Percentiles rank a stretch among this genome's conserved stretches.
phyloP scores from a whole-genome alignment of 352 stramenopile species.

The Phytophthora quininea region DNA sequence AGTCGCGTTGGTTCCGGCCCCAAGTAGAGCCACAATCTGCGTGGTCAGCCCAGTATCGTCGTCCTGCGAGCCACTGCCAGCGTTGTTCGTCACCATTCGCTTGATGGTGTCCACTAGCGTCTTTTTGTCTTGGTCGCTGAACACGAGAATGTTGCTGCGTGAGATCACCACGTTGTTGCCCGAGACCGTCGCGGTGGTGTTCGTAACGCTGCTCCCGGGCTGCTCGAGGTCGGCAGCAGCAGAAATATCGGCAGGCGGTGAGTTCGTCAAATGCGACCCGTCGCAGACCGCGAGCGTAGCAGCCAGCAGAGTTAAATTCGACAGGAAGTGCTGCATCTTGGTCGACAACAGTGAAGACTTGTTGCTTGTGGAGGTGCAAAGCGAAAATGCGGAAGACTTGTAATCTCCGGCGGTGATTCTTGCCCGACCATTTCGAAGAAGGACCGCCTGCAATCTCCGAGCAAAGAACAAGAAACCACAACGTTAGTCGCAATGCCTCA shows the following conservation, averaged over 20 bases:
- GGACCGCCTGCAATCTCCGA: not conserved
- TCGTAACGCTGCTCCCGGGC: not conserved
- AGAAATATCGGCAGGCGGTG: not conserved
- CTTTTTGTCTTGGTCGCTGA: slow-evolving; percentile 15
- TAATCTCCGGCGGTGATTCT: not conserved
- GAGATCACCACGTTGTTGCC: slow-evolving; percentile 27
- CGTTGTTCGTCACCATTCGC: slow-evolving; percentile 13
- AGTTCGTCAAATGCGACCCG: not conserved
- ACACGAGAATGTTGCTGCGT: slow-evolving; percentile 25
- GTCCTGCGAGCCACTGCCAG: slow-evolving; percentile 7
- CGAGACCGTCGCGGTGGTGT: slow-evolving; percentile 12
- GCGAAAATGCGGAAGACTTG: not conserved
- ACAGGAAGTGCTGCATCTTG: not conserved
- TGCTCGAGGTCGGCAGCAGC: not conserved
- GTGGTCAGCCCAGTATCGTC: slow-evolving; percentile 12
- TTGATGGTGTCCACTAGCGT: slow-evolving; percentile 17
- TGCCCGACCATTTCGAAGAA: not conserved
- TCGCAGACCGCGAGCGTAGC: not conserved
- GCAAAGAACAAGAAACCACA: not conserved
- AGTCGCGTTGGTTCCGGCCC: slow-evolving; percentile 4
- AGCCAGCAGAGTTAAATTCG: not conserved
- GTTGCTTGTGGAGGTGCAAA: not conserved
- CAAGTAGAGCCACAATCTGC: slow-evolving; percentile 21
- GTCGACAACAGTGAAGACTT: not conserved
- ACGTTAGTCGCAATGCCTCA: too few species aligned